Percentiles rank a stretch among this genome's conserved stretches.
Conservation (phyloP, 768 basidiomycete genomes). For the Russula emetica region DNA sequence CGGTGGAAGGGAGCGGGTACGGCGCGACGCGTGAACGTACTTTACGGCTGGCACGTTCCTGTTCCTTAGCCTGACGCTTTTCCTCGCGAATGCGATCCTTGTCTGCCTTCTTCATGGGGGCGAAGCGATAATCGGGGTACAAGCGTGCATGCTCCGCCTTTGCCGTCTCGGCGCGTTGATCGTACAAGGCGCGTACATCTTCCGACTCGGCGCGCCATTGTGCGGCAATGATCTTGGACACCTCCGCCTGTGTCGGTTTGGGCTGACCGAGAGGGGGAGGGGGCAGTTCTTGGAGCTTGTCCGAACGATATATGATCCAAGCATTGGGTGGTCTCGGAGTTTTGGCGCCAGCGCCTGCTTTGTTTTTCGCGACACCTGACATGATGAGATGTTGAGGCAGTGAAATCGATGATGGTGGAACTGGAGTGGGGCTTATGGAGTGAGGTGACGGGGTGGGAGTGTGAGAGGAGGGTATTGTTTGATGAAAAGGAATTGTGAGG, state of each 20-base stretch:
- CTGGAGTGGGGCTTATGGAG: neutral
- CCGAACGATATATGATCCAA: slow-evolving; percentile 50
- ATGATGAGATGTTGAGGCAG: slow-evolving; percentile 9
- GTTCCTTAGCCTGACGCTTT: slow-evolving; percentile 17
- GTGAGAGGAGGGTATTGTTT: slow-evolving; percentile 4
- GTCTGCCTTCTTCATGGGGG: slow-evolving; percentile 24
- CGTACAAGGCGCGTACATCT: slow-evolving; percentile 32
- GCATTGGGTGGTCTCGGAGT: slow-evolving; percentile 45
- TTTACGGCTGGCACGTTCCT: slow-evolving; percentile 19
- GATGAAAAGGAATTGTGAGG: neutral
- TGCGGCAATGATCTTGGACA: slow-evolving; percentile 41
- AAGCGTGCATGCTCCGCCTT: slow-evolving; percentile 23
- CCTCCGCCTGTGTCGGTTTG: slow-evolving; percentile 39
- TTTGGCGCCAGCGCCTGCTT: slow-evolving; percentile 11
- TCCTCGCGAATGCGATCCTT: slow-evolving; percentile 27
- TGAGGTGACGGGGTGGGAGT: neutral
- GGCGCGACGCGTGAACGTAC: slow-evolving; percentile 13
- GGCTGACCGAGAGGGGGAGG: slow-evolving; percentile 29
- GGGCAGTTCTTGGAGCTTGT: slow-evolving; percentile 38
- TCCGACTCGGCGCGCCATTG: slow-evolving; percentile 41
- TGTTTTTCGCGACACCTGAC: slow-evolving; percentile 14
- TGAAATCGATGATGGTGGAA: neutral
- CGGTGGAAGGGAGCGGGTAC: slow-evolving; percentile 9
- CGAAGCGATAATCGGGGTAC: slow-evolving; percentile 27
- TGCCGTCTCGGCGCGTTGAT: slow-evolving; percentile 21